Percentiles rank a stretch among this genome's conserved stretches.
phyloP scores from a whole-genome alignment of 1,284 basidiomycete genomes.

The Caloboletus firmus region DNA sequence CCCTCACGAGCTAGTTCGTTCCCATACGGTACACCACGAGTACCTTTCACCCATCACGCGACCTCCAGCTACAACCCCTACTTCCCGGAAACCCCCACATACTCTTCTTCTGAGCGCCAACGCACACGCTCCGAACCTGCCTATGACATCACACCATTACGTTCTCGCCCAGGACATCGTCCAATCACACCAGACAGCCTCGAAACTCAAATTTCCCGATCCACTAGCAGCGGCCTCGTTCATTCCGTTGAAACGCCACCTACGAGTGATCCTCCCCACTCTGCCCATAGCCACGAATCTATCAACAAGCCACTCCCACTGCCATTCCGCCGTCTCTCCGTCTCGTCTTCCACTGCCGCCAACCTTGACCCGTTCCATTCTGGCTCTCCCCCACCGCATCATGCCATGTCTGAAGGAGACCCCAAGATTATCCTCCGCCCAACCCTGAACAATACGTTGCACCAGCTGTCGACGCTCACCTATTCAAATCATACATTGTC shows the following conservation, averaged over 20 bases:
- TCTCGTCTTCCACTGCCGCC: constrained; percentile 39
- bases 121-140: constrained; percentile 21
- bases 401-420: constrained; percentile 37
- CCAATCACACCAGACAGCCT: constrained; percentile 44
- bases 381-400: constrained; percentile 41
- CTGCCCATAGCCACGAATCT: constrained; percentile 19
- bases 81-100: constrained; percentile 29
- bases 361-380: constrained; percentile 36
- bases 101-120: constrained; percentile 9
- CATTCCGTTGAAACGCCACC: constrained; percentile 37
- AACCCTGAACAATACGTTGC: constrained; percentile 67
- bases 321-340: constrained; percentile 41
- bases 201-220: constrained; percentile 44
- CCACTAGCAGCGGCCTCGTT: constrained; percentile 36
- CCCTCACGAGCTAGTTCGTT: constrained; percentile 17
- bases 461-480: constrained; percentile 80
- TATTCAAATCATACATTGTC: constrained; percentile 89
- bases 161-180: constrained; percentile 20
- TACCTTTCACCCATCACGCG: constrained; percentile 21
- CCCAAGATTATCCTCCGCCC: constrained; percentile 72
- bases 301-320: constrained; percentile 29
- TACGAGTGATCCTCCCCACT: constrained; percentile 25
- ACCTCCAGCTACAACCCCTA: constrained; percentile 31
- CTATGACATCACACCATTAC: constrained; percentile 11
- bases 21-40: constrained; percentile 7